phyloP scores from a whole-genome alignment of 345 rosid species.

The Geranium rotundifolium region DNA sequence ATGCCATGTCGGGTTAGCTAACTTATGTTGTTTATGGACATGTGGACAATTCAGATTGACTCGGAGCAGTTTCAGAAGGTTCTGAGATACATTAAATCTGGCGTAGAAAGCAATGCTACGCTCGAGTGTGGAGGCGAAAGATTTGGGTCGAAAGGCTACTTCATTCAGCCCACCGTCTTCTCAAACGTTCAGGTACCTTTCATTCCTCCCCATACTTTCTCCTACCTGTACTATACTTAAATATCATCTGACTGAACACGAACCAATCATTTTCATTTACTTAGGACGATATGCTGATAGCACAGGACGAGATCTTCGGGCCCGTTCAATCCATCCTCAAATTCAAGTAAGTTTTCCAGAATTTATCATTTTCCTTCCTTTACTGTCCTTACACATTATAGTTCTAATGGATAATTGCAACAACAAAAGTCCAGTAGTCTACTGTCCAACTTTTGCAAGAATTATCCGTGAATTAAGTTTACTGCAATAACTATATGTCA shows the following conservation, averaged over 20 bases:
- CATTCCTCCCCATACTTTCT: neutral
- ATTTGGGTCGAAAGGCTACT: conserved; percentile 70
- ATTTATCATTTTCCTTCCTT: too few relatives aligned
- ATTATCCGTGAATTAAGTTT: too few relatives aligned
- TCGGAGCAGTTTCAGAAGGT: conserved; percentile 69
- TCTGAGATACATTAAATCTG: conserved; percentile 60
- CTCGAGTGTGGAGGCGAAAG: conserved; percentile 90
- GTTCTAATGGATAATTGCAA: too few relatives aligned
- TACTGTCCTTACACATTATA: too few relatives aligned
- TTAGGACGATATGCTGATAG: conserved; percentile 89
- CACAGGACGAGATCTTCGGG: conserved; percentile 90
- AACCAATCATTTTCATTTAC: neutral
- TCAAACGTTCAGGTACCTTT: conserved; percentile 62
- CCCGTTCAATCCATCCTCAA: conserved; percentile 95
- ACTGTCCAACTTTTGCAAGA: too few relatives aligned
- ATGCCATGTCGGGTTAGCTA: too few relatives aligned
- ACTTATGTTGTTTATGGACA: neutral
- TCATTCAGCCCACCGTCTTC: conserved; percentile 90
- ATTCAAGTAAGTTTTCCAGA: conserved; percentile 48
- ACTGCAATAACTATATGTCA: too few relatives aligned
- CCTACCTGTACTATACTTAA: neutral
- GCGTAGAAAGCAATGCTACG: conserved; percentile 62
- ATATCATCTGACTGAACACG: neutral
- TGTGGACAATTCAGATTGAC: conserved; percentile 41
- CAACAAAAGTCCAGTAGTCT: too few relatives aligned